Evolutionary conservation across 305 asterid species (phyloP).

Genomic region (Fraxinus paxiana): DNA sequence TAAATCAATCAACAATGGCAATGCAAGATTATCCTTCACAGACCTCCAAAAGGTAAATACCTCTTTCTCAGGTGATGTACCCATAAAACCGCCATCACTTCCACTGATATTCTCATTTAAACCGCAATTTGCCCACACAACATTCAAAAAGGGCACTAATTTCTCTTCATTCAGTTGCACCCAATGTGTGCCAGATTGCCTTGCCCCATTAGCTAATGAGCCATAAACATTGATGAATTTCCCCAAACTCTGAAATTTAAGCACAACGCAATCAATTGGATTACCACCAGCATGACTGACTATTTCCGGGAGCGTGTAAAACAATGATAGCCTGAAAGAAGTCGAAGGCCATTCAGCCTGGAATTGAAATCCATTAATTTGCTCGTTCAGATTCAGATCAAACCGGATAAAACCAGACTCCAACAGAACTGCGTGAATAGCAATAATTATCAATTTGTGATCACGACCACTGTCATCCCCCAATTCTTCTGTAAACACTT

Average conservation of each 20-base stretch:
- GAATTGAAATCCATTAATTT: too few relatives aligned
- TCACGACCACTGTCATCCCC: constrained; percentile 42
- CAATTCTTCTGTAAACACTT: constrained; percentile 63
- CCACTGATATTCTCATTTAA: constrained; percentile 25
- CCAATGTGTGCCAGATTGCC: constrained; percentile 26
- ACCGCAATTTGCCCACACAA: constrained; percentile 76
- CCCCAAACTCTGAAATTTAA: constrained; percentile 28
- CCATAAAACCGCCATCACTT: constrained; percentile 18
- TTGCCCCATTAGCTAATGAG: constrained; percentile 32
- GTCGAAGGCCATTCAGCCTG: too few relatives aligned
- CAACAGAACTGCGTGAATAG: constrained; percentile 69
- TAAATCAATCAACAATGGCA: constrained; percentile 80
- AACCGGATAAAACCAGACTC: constrained; percentile 63
- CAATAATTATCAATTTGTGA: constrained; percentile 53
- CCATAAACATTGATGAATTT: constrained; percentile 57
- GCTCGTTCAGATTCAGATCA: too few relatives aligned
- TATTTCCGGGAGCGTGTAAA: too few relatives aligned
- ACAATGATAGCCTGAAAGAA: too few relatives aligned
- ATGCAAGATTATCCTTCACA: constrained; percentile 64
- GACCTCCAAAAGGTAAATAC: constrained; percentile 71
- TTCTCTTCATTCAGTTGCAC: constrained; percentile 55
- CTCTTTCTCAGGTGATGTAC: constrained; percentile 49
- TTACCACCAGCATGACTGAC: too few relatives aligned
- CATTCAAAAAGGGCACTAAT: constrained; percentile 57
- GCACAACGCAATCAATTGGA: too few relatives aligned